Evolutionary conservation across 192 early-diverging fungal species (phyloP).

Genomic region (Dissophora globulifera): DNA sequence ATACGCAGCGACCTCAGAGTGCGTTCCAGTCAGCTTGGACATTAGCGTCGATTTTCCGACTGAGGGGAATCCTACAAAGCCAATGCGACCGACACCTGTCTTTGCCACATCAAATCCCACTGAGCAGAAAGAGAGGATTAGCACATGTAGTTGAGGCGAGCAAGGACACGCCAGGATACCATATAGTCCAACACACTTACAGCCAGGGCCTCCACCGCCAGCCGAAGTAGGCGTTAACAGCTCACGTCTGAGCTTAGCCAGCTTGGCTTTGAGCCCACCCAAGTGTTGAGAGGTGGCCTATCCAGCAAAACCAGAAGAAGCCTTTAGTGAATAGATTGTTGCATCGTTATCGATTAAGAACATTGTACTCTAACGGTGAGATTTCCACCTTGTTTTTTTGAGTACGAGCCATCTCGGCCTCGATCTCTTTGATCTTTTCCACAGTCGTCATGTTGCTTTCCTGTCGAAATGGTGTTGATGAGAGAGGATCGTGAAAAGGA

Average conservation of each 20-base stretch:
- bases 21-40: conserved; percentile 96
- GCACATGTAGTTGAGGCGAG: neutral
- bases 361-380: neutral
- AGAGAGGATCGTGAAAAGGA: neutral
- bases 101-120: conserved; percentile 98
- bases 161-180: neutral
- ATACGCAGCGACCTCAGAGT: conserved; percentile 95
- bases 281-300: conserved; percentile 92
- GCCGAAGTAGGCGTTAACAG: conserved; percentile 86
- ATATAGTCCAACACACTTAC: no score
- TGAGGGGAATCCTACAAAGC: conserved; percentile 96
- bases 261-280: conserved; percentile 94
- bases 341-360: no score
- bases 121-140: conserved; percentile 10
- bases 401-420: conserved; percentile 89
- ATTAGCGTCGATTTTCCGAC: conserved; percentile 99
- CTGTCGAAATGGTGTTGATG: neutral
- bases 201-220: conserved; percentile 89
- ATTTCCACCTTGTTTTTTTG: conserved; percentile 88
- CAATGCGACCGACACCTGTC: conserved; percentile 98
- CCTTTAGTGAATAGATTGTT: no score
- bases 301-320: no score
- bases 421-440: conserved; percentile 56
- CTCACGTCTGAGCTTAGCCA: conserved; percentile 96
- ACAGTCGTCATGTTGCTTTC: conserved; percentile 50